phyloP scores from a whole-genome alignment of 2,329 filamentous ascomycete species.

The Penicillium sp. region DNA sequence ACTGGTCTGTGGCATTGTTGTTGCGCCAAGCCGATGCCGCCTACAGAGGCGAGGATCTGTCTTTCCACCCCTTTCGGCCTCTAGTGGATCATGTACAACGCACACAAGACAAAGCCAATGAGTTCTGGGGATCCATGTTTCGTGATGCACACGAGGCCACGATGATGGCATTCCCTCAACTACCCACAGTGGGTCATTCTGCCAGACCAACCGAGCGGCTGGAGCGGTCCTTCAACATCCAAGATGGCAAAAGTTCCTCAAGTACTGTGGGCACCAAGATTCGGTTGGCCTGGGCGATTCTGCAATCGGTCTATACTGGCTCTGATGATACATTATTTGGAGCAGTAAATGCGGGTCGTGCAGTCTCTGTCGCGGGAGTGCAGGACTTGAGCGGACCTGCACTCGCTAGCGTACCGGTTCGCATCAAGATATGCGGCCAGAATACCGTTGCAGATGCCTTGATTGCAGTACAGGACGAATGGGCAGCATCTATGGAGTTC shows the following conservation, averaged over 20 bases:
- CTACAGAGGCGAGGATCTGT: slow-evolving; percentile 12
- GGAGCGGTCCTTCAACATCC: background rate
- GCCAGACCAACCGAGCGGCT: background rate
- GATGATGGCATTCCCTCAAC: background rate
- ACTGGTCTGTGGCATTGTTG: slow-evolving; percentile 22
- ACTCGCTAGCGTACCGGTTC: slow-evolving; percentile 10
- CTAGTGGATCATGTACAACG: slow-evolving; percentile 14
- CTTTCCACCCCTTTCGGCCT: slow-evolving; percentile 13
- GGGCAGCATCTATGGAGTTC: slow-evolving; percentile 12
- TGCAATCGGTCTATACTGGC: slow-evolving; percentile 14
- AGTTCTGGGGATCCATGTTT: background rate
- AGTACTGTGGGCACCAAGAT: slow-evolving; percentile 14
- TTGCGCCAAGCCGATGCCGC: slow-evolving; percentile 12
- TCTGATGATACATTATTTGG: slow-evolving; percentile 15
- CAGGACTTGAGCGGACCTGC: slow-evolving; percentile 16
- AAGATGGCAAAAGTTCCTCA: background rate
- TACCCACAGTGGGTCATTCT: slow-evolving; percentile 9
- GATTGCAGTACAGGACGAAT: slow-evolving; percentile 6
- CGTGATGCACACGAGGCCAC: background rate
- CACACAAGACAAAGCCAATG: background rate
- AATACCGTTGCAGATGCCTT: slow-evolving; percentile 1
- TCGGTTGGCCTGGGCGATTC: slow-evolving; percentile 14
- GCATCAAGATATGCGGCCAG: background rate
- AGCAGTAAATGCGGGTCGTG: slow-evolving; percentile 10
- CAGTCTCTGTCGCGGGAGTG: slow-evolving; percentile 6